phyloP scores from a whole-genome alignment of 2,329 filamentous ascomycete genomes.

The Penicillium fuscoglaucum region DNA sequence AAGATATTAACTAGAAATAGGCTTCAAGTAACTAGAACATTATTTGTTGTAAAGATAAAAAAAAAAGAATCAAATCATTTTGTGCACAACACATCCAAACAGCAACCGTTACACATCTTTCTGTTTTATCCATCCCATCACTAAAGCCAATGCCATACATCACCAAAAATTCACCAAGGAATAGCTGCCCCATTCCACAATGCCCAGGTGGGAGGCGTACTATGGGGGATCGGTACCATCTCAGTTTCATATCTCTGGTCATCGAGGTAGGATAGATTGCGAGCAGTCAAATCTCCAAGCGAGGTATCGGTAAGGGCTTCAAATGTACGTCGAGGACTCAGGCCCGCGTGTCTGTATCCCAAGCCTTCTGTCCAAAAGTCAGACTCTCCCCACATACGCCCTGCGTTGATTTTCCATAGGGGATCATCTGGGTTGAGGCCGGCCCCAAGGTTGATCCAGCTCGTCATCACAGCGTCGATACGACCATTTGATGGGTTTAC shows the following conservation, averaged over 20 bases:
- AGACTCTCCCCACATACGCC: not conserved
- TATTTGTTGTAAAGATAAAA: too few species aligned
- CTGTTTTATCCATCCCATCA: not conserved
- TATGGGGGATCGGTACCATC: not conserved
- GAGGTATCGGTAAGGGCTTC: not conserved
- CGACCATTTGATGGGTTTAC: not conserved
- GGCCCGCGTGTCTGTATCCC: not conserved
- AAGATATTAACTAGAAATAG: not conserved
- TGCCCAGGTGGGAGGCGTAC: not conserved
- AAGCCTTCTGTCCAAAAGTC: too few species aligned
- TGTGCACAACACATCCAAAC: not conserved
- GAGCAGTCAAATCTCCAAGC: not conserved
- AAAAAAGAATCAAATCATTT: not conserved
- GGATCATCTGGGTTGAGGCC: not conserved
- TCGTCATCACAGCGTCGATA: not conserved
- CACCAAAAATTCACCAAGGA: not conserved
- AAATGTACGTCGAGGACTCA: not conserved
- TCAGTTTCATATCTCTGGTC: not conserved
- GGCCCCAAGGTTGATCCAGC: not conserved
- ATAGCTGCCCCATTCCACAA: not conserved
- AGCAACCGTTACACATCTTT: not conserved
- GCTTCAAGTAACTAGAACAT: not conserved
- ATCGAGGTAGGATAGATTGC: not conserved
- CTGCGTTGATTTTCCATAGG: not conserved
- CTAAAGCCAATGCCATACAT: not conserved